Conservation (phyloP, 192 early-diverging fungal genomes). For the Geosiphon pyriformis region DNA sequence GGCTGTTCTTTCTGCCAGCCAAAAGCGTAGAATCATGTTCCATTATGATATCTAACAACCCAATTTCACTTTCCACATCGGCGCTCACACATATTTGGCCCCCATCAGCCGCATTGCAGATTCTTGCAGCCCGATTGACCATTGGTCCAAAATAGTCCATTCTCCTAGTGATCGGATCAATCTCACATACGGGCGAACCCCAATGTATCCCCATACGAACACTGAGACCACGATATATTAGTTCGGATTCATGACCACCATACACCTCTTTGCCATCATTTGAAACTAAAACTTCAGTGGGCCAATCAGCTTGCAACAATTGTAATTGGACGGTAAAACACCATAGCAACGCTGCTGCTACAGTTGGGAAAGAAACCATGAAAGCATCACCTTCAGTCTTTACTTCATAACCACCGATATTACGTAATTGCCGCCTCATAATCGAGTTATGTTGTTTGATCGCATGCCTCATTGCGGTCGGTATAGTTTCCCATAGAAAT, state of each 20-base stretch:
- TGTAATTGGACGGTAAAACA: conserved; percentile 81
- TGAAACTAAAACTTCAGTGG: conserved; percentile 73
- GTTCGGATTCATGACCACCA: conserved; percentile 44
- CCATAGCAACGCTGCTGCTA: conserved; percentile 78
- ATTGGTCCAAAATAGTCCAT: conserved; percentile 98
- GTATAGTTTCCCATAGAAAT: conserved; percentile 82
- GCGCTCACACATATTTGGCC: conserved; percentile 85
- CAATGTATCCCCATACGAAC: conserved; percentile 94
- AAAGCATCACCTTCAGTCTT: conserved; percentile 95
- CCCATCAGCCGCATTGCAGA: conserved; percentile 80
- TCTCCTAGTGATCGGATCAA: conserved; percentile 80
- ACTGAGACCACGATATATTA: conserved; percentile 80
- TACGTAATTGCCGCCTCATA: conserved; percentile 76
- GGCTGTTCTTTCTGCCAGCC: conserved; percentile 27
- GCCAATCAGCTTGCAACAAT: conserved; percentile 81
- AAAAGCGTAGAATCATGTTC: conserved; percentile 30
- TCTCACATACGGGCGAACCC: conserved; percentile 80
- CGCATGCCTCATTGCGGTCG: conserved; percentile 76
- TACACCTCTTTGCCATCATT: conserved; percentile 71
- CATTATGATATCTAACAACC: conserved; percentile 26
- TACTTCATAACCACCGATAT: conserved; percentile 87
- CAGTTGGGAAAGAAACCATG: conserved; percentile 86
- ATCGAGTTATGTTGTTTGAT: conserved; percentile 80
- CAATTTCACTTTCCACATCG: conserved; percentile 56
- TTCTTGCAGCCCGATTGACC: conserved; percentile 82